These are phyloP conservation scores for Scedosporium boydii DNA, from an alignment of 2,329 filamentous ascomycete species.

Conservation along the genomic window DNA sequence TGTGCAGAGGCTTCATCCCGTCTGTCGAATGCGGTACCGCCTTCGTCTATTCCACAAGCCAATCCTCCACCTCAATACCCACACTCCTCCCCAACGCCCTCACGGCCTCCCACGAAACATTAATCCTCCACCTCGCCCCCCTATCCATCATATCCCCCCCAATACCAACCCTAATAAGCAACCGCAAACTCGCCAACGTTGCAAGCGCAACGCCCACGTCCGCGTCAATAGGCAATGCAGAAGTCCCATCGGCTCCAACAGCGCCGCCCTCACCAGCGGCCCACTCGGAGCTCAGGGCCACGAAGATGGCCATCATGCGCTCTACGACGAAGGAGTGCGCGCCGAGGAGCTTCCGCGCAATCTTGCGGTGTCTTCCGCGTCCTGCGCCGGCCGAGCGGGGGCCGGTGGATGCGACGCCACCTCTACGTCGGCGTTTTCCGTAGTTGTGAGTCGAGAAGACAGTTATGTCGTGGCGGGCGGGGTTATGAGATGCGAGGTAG, in stretches of 20 bases:
- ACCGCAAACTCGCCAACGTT: constrained; percentile 59
- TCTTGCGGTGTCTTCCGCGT: constrained; percentile 54
- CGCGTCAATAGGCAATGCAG: constrained; percentile 31
- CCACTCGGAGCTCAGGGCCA: constrained; percentile 53
- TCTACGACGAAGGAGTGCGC: constrained; percentile 71
- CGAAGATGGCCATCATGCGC: constrained; percentile 68
- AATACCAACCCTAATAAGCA: constrained; percentile 58
- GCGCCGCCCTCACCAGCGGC: constrained; percentile 21
- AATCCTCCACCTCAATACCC: constrained; percentile 71
- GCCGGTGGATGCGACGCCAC: constrained; percentile 30
- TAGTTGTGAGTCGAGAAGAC: constrained; percentile 67
- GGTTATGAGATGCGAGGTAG: constrained; percentile 76
- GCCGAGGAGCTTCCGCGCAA: constrained; percentile 66
- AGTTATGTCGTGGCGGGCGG: constrained; percentile 59
- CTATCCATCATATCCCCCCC: constrained; percentile 57
- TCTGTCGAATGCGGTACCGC: neutral
- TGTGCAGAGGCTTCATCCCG: neutral
- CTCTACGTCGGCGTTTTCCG: constrained; percentile 38
- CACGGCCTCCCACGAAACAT: constrained; percentile 70
- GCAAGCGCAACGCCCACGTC: constrained; percentile 58
- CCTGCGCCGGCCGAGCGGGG: constrained; percentile 16
- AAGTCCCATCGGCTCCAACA: constrained; percentile 18
- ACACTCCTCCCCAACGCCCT: constrained; percentile 61
- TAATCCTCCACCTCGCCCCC: constrained; percentile 66
- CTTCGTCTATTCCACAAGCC: constrained; percentile 50